Evolutionary conservation across 2,329 filamentous ascomycete genomes (phyloP), one percentile per base, ranked within the genome.

Genomic region (Colletotrichum tabaci): DNA sequence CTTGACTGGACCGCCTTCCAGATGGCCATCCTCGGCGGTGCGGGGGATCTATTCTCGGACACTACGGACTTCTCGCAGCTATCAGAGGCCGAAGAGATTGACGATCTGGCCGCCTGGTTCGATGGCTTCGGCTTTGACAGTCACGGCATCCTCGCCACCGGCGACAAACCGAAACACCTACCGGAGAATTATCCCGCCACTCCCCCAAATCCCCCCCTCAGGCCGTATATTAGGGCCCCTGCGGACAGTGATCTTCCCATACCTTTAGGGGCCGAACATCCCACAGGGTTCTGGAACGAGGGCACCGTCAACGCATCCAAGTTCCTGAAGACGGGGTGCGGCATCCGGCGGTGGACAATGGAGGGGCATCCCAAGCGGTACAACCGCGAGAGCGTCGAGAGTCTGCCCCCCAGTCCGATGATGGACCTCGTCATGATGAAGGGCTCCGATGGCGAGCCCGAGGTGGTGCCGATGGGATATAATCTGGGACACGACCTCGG

Each of bases 1-100:
- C 79, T 91, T 4, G 89, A 92, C 81, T 91, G 89, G 89, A 89
- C 87, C 7, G 89, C 89, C 4, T 91, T 91, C 77, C 89, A 92
- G 79, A 90, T 91, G 85, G 89, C 90, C 18, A 90, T 91, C 61
- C 80, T 88, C 0, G 89, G 89, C 52, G 88, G 87, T 6, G 86
- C 87, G 2, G 87, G 86, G 40, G 87, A 89, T 74, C 82, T 87
- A 55, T 82, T 84, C 62, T 80, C 80, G 21, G 87, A 87, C 61
- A 80, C 81, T 21, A 80, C 82, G 58, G 83, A 84, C 74, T 82
- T 80, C 56, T 79, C 82, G 15, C 80, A 79, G 7, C 79, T 75
- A 13, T 76, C 75, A 12, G 82, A 86, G 52, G 82, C 83, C 6
- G 86, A 87, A 66, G 86, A 88, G 67, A 77, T 80, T 4, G 84